Conservation (phyloP, 768 basidiomycete genomes). For the Calocera viscosa region DNA sequence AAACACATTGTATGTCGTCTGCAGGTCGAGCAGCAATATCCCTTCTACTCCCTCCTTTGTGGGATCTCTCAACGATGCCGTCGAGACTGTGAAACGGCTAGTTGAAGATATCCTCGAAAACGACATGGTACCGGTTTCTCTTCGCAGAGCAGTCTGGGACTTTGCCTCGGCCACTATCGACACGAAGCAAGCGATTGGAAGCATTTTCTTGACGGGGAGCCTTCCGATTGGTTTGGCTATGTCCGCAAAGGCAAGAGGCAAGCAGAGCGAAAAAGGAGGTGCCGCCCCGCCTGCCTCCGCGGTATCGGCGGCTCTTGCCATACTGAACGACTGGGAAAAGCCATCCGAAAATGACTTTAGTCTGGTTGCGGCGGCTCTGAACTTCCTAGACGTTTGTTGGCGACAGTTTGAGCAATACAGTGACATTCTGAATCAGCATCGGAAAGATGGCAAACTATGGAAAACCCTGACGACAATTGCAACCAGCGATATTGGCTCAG, state of each 20-base stretch:
- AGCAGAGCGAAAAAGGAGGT: conserved; percentile 25
- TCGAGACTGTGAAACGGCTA: conserved; percentile 8
- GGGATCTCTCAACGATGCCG: conserved; percentile 17
- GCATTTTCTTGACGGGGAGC: conserved; percentile 63
- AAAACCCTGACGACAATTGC: conserved; percentile 49
- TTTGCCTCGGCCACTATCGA: conserved; percentile 71
- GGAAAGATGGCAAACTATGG: conserved; percentile 56
- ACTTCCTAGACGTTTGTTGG: conserved; percentile 69
- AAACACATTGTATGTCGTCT: conserved; percentile 17
- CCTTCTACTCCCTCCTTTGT: conserved; percentile 19
- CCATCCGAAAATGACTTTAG: conserved; percentile 69
- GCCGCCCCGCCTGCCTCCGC: conserved; percentile 32
- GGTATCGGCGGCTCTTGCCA: conserved; percentile 51
- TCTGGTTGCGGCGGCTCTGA: conserved; percentile 57
- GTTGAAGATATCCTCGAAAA: conserved; percentile 13
- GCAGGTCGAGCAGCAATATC: conserved; percentile 17
- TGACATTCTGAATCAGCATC: conserved; percentile 41
- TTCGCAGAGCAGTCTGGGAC: conserved; percentile 70
- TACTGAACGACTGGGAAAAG: conserved; percentile 56
- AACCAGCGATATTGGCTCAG: conserved; percentile 60
- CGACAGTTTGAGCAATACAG: conserved; percentile 67
- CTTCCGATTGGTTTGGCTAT: conserved; percentile 38
- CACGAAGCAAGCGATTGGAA: conserved; percentile 73
- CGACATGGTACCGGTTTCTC: conserved; percentile 20
- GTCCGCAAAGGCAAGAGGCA: conserved; percentile 28